phyloP scores from a whole-genome alignment of 2,329 filamentous ascomycete species.

The Zymoseptoria pseudotritici region DNA sequence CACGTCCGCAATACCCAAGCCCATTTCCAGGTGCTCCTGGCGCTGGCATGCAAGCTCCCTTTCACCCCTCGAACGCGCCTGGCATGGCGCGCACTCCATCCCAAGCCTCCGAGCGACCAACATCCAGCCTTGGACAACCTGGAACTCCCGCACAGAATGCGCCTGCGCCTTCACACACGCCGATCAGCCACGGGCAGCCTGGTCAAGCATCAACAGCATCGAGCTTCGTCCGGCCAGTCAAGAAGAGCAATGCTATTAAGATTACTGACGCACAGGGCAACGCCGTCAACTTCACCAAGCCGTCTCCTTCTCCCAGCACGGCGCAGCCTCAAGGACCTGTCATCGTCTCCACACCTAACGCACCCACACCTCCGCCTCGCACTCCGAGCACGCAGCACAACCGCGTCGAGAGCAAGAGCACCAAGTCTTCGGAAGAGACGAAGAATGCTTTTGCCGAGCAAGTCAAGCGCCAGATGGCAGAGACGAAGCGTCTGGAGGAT shows the following conservation, averaged over 20 bases:
- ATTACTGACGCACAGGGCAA: constrained; percentile 83
- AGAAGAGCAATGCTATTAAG: constrained; percentile 68
- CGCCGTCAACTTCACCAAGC: constrained; percentile 58
- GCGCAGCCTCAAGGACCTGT: constrained; percentile 52
- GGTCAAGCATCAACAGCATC: constrained; percentile 26
- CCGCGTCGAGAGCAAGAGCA: constrained; percentile 65
- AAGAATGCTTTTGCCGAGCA: constrained; percentile 57
- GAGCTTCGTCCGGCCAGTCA: constrained; percentile 54
- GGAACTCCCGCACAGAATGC: constrained; percentile 50
- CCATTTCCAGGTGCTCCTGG: constrained; percentile 41
- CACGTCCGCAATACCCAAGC: constrained; percentile 39
- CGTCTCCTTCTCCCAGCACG: constrained; percentile 50
- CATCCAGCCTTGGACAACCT: constrained; percentile 55
- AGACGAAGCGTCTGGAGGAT: constrained; percentile 32
- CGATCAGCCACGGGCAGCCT: constrained; percentile 11
- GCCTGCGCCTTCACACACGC: constrained; percentile 45
- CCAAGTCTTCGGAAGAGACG: constrained; percentile 69
- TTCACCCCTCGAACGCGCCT: constrained; percentile 45
- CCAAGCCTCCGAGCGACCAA: constrained; percentile 60
- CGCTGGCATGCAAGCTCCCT: constrained; percentile 46
- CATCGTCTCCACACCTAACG: constrained; percentile 66
- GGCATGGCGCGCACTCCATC: constrained; percentile 77
- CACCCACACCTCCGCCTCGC: constrained; percentile 66
- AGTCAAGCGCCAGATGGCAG: constrained; percentile 48
- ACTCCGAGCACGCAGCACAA: constrained; percentile 59